These are phyloP conservation scores for Meira nashicola DNA, from an alignment of 1,284 basidiomycete genomes.

Conservation along the genomic window DNA sequence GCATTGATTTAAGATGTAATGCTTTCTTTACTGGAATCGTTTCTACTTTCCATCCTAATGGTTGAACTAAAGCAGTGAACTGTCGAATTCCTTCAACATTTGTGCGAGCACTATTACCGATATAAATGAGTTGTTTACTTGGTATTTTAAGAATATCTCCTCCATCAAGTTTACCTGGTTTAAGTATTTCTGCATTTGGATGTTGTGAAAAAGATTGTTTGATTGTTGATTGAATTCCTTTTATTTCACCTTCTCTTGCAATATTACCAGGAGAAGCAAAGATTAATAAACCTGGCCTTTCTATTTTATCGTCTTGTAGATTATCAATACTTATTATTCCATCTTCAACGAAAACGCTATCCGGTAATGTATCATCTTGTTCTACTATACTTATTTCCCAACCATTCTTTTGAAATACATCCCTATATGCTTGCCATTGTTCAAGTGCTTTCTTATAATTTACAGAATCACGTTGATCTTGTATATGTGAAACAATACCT, in stretches of 20 bases:
- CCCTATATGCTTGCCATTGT: constrained; percentile 18
- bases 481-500: constrained; percentile 23
- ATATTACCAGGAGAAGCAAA: constrained; percentile 13
- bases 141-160: constrained; percentile 23
- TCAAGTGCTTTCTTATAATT: constrained; percentile 7
- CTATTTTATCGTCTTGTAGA: not conserved
- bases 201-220: not conserved
- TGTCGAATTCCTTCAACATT: constrained; percentile 18
- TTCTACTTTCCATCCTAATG: constrained; percentile 12
- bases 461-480: constrained; percentile 10
- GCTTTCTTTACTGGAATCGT: constrained; percentile 21
- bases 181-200: constrained; percentile 7
- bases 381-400: constrained; percentile 14
- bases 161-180: constrained; percentile 22
- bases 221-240: not conserved
- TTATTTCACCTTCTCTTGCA: constrained; percentile 12
- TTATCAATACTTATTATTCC: constrained; percentile 14
- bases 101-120: constrained; percentile 15
- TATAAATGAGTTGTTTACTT: constrained; percentile 15
- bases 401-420: constrained; percentile 13
- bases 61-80: constrained; percentile 8
- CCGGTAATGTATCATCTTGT: constrained; percentile 11
- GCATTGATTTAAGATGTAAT: constrained; percentile 22
- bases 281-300: constrained; percentile 6
- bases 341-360: constrained; percentile 26